These are phyloP conservation scores for Funneliformis mosseae DNA, from an alignment of 192 early-diverging fungal species.

Conservation along the genomic window DNA sequence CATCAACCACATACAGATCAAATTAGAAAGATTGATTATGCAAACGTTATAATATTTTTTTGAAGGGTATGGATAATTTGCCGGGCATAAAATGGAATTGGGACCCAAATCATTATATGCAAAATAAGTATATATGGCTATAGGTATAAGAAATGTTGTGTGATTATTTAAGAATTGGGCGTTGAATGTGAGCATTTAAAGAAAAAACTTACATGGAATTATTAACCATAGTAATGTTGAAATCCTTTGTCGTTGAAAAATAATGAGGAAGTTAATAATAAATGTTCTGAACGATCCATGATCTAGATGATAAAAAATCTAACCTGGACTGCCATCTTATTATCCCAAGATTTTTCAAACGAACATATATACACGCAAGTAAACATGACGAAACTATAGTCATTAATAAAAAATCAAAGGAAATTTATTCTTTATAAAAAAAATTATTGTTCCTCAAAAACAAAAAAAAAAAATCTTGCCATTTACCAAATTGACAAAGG, in stretches of 20 bases:
- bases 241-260: neutral
- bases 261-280: too few relatives aligned
- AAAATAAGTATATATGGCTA: neutral
- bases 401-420: neutral
- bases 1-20: neutral
- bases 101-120: neutral
- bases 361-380: neutral
- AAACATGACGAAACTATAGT: neutral
- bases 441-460: neutral
- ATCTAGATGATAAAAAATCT: neutral
- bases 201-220: neutral
- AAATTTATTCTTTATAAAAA: neutral
- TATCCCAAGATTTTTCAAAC: neutral
- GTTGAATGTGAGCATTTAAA: too few relatives aligned
- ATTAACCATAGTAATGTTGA: neutral
- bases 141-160: neutral
- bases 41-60: neutral
- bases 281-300: neutral
- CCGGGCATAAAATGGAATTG: neutral
- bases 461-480: too few relatives aligned
- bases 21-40: neutral
- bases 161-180: too few relatives aligned
- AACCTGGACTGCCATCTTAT: neutral
- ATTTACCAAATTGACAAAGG: neutral
- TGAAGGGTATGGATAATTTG: neutral